Evolutionary conservation across 1,284 basidiomycete species (phyloP).

Genomic region (Testicularia cyperi): DNA sequence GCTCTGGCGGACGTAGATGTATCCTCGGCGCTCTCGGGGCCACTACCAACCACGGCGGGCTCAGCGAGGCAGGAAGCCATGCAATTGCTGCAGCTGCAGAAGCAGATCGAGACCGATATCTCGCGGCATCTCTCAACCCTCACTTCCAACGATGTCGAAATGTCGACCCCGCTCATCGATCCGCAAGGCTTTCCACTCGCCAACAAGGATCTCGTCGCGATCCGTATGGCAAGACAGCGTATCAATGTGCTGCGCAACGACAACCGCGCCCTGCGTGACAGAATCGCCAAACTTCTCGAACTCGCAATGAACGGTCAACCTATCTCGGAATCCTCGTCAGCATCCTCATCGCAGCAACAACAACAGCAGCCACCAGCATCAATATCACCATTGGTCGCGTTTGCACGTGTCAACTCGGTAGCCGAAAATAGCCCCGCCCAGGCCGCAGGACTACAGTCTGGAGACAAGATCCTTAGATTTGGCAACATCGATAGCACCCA

Average conservation of each 20-base stretch:
- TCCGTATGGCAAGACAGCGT: conserved; percentile 34
- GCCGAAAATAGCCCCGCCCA: conserved; percentile 33
- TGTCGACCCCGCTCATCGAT: conserved; percentile 38
- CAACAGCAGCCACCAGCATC: neutral
- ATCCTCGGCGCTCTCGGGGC: conserved; percentile 8
- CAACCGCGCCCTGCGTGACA: conserved; percentile 23
- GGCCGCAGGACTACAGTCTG: conserved; percentile 18
- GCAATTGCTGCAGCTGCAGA: conserved; percentile 12
- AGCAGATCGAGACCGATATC: conserved; percentile 32
- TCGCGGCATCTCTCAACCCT: conserved; percentile 20
- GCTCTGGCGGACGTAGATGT: conserved; percentile 12
- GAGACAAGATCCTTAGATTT: conserved; percentile 33
- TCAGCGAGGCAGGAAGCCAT: conserved; percentile 26
- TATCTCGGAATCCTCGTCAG: too few relatives aligned
- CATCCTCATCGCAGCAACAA: too few relatives aligned
- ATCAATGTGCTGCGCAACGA: conserved; percentile 46
- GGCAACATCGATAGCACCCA: conserved; percentile 10
- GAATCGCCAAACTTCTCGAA: conserved; percentile 29
- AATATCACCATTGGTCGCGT: conserved; percentile 1
- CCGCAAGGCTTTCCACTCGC: conserved; percentile 44
- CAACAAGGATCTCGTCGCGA: conserved; percentile 42
- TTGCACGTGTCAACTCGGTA: conserved; percentile 39
- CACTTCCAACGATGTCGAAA: conserved; percentile 24
- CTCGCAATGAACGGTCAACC: conserved; percentile 34
- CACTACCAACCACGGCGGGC: conserved; percentile 12